Evolutionary conservation across 2,329 filamentous ascomycete genomes (phyloP).

Genomic region (Aspergillus amoenus): DNA sequence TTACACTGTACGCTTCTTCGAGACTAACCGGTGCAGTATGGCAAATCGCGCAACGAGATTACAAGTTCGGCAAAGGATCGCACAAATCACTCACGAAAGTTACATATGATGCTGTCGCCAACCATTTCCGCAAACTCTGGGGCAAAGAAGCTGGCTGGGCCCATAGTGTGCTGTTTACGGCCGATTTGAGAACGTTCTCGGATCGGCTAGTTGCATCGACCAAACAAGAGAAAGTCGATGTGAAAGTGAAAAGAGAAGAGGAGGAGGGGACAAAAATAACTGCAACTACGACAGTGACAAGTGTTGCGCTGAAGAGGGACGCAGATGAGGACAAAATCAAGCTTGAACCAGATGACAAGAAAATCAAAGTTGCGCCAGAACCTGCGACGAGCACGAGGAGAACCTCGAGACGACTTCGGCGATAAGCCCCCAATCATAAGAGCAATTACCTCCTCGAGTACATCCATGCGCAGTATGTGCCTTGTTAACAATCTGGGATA

Average conservation of each 20-base stretch:
- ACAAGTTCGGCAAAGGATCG: constrained; percentile 82
- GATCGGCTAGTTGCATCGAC: constrained; percentile 54
- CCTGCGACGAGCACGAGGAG: constrained; percentile 27
- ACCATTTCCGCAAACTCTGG: constrained; percentile 88
- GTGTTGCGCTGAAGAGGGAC: constrained; percentile 24
- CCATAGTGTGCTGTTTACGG: constrained; percentile 93
- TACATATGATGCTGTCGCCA: constrained; percentile 85
- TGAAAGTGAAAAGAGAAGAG: constrained; percentile 29
- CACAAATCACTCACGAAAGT: constrained; percentile 82
- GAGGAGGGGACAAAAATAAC: constrained; percentile 23
- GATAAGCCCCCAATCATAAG: not conserved
- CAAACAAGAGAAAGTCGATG: constrained; percentile 30
- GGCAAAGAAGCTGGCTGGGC: constrained; percentile 95
- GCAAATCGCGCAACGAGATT: constrained; percentile 96
- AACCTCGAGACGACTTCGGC: constrained; percentile 32
- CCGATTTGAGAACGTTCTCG: constrained; percentile 82
- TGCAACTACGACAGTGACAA: constrained; percentile 23
- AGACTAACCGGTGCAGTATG: constrained; percentile 60
- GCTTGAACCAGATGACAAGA: constrained; percentile 20
- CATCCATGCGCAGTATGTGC: not conserved
- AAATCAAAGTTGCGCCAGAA: constrained; percentile 21
- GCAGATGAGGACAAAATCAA: constrained; percentile 21
- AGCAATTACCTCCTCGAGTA: not conserved
- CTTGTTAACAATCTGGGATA: not conserved
- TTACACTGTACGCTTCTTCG: constrained; percentile 1